phyloP scores from a whole-genome alignment of 1,284 basidiomycete species.

The Naganishia albida region DNA sequence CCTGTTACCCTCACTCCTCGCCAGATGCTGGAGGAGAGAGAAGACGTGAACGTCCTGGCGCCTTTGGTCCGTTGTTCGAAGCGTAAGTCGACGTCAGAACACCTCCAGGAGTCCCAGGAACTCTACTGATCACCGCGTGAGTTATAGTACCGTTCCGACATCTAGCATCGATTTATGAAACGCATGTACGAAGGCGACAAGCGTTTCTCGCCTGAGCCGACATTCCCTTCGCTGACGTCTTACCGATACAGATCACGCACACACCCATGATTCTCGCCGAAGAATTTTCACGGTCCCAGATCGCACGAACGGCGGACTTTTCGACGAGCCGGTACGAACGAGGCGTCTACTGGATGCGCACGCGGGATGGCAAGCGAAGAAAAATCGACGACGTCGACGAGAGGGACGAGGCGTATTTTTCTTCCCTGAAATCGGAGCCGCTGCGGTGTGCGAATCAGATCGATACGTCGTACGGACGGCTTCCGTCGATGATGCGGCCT shows the following conservation, averaged over 20 bases:
- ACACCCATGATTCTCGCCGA: conserved; percentile 64
- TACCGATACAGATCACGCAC: conserved; percentile 54
- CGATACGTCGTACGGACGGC: conserved; percentile 38
- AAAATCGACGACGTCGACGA: conserved; percentile 26
- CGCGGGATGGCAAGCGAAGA: conserved; percentile 36
- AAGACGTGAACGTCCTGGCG: conserved; percentile 57
- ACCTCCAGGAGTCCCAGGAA: background rate
- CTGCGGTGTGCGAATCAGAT: conserved; percentile 10
- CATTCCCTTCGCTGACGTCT: background rate
- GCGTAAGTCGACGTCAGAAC: conserved; percentile 38
- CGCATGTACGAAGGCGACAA: conserved; percentile 47
- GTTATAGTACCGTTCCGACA: conserved; percentile 59
- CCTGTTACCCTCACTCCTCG: conserved; percentile 52
- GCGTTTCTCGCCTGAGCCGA: background rate
- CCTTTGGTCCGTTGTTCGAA: conserved; percentile 64
- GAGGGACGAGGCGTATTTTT: conserved; percentile 31
- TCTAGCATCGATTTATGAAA: conserved; percentile 60
- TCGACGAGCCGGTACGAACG: conserved; percentile 58
- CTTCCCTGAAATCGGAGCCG: conserved; percentile 1
- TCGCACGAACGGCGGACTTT: conserved; percentile 61
- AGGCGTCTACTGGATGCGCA: conserved; percentile 58
- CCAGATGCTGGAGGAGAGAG: conserved; percentile 54
- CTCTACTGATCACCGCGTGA: background rate
- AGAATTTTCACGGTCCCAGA: conserved; percentile 61
- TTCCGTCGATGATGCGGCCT: conserved; percentile 39